Conservation (phyloP, 2,329 filamentous ascomycete genomes). For the Aureobasidium vineae region DNA sequence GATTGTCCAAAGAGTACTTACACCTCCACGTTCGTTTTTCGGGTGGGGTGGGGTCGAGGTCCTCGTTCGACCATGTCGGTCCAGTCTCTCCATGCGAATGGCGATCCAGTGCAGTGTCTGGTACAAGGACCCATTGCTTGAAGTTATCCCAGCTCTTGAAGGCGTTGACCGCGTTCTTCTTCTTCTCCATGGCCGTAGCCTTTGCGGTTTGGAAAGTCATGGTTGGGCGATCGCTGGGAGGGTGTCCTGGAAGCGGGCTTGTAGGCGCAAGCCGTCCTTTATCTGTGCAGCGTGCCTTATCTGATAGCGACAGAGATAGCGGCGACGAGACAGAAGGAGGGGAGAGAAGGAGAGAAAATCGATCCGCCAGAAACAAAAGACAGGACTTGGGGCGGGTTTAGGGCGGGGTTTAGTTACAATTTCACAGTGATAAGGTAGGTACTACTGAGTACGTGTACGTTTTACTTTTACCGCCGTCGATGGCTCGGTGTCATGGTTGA, state of each 20-base stretch:
- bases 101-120: conserved; percentile 31
- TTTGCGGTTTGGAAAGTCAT: conserved; percentile 20
- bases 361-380: neutral
- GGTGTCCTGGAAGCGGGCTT: neutral
- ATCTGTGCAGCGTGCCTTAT: conserved; percentile 21
- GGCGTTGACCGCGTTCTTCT: conserved; percentile 27
- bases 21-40: conserved; percentile 44
- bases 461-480: conserved; percentile 18
- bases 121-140: conserved; percentile 31
- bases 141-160: conserved; percentile 33
- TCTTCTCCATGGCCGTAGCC: conserved; percentile 27
- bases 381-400: neutral
- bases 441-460: conserved; percentile 6
- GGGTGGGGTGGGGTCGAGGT: conserved; percentile 42
- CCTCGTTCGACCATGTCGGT: conserved; percentile 33
- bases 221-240: neutral
- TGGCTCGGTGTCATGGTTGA: conserved; percentile 14
- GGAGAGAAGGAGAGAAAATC: conserved; percentile 5
- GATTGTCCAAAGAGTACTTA: conserved; percentile 17
- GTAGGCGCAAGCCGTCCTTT: conserved; percentile 17
- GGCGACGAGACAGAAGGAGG: conserved; percentile 5
- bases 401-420: conserved; percentile 11
- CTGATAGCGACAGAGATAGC: conserved; percentile 24
- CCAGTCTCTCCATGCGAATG: conserved; percentile 29
- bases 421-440: neutral